Percentiles rank a stretch among this genome's conserved stretches.
phyloP scores from a whole-genome alignment of 2,329 filamentous ascomycete genomes.

The Hirsutella thompsonii region DNA sequence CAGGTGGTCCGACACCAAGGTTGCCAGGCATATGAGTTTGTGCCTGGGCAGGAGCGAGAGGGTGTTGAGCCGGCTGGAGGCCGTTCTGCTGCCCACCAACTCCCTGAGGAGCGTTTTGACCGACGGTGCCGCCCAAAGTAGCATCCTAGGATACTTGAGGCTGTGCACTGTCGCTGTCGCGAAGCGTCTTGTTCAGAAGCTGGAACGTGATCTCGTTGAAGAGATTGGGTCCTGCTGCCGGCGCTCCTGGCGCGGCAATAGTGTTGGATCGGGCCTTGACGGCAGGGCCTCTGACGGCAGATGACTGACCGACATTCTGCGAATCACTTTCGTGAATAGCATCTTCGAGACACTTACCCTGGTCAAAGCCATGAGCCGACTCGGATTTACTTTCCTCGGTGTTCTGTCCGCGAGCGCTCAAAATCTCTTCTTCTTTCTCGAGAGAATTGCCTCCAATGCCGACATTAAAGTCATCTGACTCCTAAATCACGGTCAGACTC shows the following conservation, averaged over 20 bases:
- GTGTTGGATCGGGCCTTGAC: conserved; percentile 1
- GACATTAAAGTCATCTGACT: no score
- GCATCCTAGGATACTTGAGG: conserved; percentile 7
- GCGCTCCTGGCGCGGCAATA: not conserved
- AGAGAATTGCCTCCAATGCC: no score
- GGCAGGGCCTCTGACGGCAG: not conserved
- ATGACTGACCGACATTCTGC: not conserved
- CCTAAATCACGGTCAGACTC: no score
- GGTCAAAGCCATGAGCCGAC: no score
- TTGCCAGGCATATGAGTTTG: not conserved
- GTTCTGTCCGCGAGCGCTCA: no score
- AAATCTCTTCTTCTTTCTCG: no score
- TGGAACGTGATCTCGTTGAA: conserved; percentile 3
- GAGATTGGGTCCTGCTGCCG: not conserved
- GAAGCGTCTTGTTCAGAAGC: conserved; percentile 3
- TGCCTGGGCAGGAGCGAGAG: not conserved
- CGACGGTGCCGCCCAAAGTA: not conserved
- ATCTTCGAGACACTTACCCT: not conserved
- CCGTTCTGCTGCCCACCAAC: not conserved
- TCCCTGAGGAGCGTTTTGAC: not conserved
- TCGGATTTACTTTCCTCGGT: no score
- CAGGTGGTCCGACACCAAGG: not conserved
- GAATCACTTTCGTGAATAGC: not conserved
- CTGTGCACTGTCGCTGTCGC: conserved; percentile 2
- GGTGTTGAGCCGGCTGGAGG: not conserved